A percentile compares a stretch with the other conserved stretches of the same genome.
Evolutionary conservation across 139 green algal genomes (phyloP).

Genomic region (Chlamydomonas sphaeroides): DNA sequence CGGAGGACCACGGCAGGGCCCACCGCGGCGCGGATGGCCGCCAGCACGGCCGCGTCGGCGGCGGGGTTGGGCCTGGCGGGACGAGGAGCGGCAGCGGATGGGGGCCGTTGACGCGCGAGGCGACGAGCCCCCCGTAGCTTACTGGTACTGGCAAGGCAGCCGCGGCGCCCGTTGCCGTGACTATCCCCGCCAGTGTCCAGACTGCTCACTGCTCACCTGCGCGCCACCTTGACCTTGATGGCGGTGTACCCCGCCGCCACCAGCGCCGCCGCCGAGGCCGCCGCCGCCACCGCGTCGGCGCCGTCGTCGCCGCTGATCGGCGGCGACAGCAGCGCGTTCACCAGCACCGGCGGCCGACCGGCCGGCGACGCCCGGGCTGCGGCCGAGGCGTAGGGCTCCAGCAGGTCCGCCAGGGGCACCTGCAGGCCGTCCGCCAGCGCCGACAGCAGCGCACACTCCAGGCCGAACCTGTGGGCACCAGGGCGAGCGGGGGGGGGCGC

Average conservation of each 20-base stretch:
- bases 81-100: too few species aligned
- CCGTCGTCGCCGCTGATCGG: not conserved
- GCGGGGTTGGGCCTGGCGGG: slow-evolving; percentile 44
- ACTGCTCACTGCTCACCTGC: too few species aligned
- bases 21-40: slow-evolving; percentile 70
- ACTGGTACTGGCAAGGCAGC: too few species aligned
- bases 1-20: slow-evolving; percentile 73
- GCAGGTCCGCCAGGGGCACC: slow-evolving; percentile 21
- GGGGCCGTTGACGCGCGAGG: too few species aligned
- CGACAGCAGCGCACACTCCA: slow-evolving; percentile 82
- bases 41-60: slow-evolving; percentile 80
- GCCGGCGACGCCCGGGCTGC: slow-evolving; percentile 24
- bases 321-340: slow-evolving; percentile 53
- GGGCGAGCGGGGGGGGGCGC: too few species aligned
- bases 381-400: slow-evolving; percentile 3
- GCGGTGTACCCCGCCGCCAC: slow-evolving; percentile 57
- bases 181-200: too few species aligned
- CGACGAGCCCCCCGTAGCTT: too few species aligned
- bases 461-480: slow-evolving; percentile 56
- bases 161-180: too few species aligned
- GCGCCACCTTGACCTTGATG: slow-evolving; percentile 94
- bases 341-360: not conserved
- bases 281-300: slow-evolving; percentile 11
- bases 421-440: slow-evolving; percentile 62
- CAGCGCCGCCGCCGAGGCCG: slow-evolving; percentile 39